phyloP scores from a whole-genome alignment of 2,329 filamentous ascomycete species.

The Cordyceps fumosorosea region DNA sequence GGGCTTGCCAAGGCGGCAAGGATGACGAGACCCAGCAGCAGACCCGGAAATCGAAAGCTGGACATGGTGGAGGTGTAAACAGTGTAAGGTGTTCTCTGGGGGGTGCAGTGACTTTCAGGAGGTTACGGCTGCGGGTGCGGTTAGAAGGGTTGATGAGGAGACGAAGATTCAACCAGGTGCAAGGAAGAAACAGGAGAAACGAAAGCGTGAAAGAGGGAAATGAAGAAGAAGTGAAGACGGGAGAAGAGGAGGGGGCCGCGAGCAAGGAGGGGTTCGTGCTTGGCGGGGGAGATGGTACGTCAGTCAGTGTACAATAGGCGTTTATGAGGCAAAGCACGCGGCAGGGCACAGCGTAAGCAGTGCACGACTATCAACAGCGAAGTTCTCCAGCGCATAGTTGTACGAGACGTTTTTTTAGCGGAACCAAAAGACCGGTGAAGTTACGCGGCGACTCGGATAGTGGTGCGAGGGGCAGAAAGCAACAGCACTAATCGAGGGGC shows the following conservation, averaged over 20 bases:
- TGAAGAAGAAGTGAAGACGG: constrained; percentile 15
- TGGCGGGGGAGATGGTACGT: constrained; percentile 11
- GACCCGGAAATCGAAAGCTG: constrained; percentile 39
- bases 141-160: background rate
- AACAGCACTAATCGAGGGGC: constrained; percentile 1
- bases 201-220: constrained; percentile 14
- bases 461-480: constrained; percentile 1
- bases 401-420: background rate
- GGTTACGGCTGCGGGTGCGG: constrained; percentile 15
- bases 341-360: background rate
- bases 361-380: background rate
- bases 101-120: background rate
- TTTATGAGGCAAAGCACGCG: background rate
- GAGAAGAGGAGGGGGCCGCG: constrained; percentile 13
- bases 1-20: constrained; percentile 63
- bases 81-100: background rate
- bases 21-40: constrained; percentile 50
- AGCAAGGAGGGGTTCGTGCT: constrained; percentile 10
- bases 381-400: background rate
- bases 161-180: background rate
- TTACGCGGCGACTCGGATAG: background rate
- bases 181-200: background rate
- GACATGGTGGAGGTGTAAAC: constrained; percentile 34
- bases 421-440: constrained; percentile 9
- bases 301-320: background rate